phyloP scores from a whole-genome alignment of 1,284 basidiomycete species.

The Leucoagaricus sp. region DNA sequence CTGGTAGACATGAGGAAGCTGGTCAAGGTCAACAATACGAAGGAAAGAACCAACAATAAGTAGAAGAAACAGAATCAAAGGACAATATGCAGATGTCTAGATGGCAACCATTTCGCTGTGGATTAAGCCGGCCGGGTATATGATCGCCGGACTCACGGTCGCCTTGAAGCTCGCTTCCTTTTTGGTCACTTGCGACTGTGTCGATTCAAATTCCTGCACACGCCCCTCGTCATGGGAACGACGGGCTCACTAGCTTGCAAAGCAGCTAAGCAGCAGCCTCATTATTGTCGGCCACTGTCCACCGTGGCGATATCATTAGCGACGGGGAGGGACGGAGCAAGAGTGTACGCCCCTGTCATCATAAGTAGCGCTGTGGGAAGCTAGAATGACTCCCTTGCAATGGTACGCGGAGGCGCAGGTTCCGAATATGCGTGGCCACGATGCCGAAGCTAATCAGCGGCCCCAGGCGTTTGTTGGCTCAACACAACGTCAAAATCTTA shows the following conservation, averaged over 20 bases:
- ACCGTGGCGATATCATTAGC: neutral
- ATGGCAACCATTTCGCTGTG: neutral
- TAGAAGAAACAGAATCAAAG: neutral
- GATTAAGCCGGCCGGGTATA: slow-evolving; percentile 3
- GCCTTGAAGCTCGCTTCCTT: too few relatives aligned
- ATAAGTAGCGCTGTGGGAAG: slow-evolving; percentile 1
- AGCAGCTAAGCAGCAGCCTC: too few relatives aligned
- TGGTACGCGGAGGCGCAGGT: neutral
- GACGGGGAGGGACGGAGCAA: slow-evolving; percentile 1
- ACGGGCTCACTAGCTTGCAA: too few relatives aligned
- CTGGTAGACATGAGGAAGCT: slow-evolving; percentile 35
- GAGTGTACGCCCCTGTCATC: neutral
- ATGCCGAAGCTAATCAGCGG: neutral
- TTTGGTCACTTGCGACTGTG: too few relatives aligned
- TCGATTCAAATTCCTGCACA: too few relatives aligned
- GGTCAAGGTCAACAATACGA: neutral
- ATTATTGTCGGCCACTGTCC: too few relatives aligned
- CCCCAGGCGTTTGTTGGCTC: neutral
- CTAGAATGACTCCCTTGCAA: neutral
- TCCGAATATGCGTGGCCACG: neutral
- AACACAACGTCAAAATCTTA: neutral
- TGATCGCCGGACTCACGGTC: neutral
- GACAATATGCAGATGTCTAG: too few relatives aligned
- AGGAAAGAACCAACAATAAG: neutral
- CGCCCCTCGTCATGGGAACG: too few relatives aligned